phyloP scores from a whole-genome alignment of 257 asterid genomes.

The Cordia subcordata region DNA sequence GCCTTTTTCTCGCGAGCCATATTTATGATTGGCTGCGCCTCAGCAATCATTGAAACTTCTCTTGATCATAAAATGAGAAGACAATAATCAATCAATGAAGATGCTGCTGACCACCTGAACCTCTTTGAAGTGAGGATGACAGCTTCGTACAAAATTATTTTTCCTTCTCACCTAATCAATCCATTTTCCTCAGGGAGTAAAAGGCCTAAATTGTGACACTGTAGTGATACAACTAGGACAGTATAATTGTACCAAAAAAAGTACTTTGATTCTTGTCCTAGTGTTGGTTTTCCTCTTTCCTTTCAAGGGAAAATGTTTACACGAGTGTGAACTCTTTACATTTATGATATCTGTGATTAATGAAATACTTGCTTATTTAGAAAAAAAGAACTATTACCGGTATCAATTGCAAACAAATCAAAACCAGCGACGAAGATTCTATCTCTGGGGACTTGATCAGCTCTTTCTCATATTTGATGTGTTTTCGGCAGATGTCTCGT shows the following conservation, averaged over 20 bases:
- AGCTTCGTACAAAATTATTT: neutral
- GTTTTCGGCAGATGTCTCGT: too few relatives aligned
- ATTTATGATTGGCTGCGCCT: neutral
- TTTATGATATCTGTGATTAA: too few relatives aligned
- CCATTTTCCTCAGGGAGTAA: neutral
- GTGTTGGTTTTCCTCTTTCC: too few relatives aligned
- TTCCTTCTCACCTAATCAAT: too few relatives aligned
- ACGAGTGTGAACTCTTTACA: too few relatives aligned
- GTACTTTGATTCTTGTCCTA: neutral
- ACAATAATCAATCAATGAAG: neutral
- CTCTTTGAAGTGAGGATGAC: neutral
- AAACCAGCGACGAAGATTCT: too few relatives aligned
- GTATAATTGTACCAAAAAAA: neutral
- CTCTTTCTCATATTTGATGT: too few relatives aligned
- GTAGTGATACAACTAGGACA: neutral
- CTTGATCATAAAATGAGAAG: neutral
- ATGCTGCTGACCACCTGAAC: neutral
- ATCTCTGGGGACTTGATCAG: too few relatives aligned
- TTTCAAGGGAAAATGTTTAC: too few relatives aligned
- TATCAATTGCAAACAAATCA: too few relatives aligned
- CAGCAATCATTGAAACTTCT: neutral
- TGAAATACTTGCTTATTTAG: too few relatives aligned
- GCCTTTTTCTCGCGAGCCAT: neutral
- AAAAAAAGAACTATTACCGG: too few relatives aligned
- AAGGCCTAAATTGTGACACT: neutral